phyloP scores from a whole-genome alignment of 495 filamentous ascomycete species.

The Penicillium goetzii region DNA sequence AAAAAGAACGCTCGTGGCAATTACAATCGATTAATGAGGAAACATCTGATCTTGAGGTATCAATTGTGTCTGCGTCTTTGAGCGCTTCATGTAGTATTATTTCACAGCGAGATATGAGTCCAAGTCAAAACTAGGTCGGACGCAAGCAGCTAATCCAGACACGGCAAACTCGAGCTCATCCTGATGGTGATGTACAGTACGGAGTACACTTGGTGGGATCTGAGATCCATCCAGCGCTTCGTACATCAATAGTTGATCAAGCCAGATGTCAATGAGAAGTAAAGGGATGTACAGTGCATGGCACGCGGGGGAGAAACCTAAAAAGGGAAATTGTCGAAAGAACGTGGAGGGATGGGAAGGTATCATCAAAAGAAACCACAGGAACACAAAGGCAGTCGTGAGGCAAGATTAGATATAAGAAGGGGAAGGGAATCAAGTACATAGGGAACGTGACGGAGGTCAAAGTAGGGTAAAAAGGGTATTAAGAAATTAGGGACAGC shows the following conservation, averaged over 20 bases:
- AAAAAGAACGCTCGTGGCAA: neutral
- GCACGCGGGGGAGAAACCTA: neutral
- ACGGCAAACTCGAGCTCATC: neutral
- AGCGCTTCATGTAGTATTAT: conserved; percentile 2
- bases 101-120: neutral
- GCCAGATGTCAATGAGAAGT: neutral
- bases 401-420: neutral
- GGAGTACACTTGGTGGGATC: neutral
- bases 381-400: conserved; percentile 7
- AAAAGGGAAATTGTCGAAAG: neutral
- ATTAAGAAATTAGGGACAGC: conserved; percentile 11
- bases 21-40: neutral
- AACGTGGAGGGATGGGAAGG: conserved; percentile 13
- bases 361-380: conserved; percentile 16
- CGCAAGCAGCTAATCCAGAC: neutral
- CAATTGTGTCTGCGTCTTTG: neutral
- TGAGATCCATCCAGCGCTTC: neutral
- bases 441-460: conserved; percentile 7
- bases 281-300: conserved; percentile 6
- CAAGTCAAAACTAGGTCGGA: neutral
- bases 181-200: too few species aligned
- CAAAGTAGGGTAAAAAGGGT: conserved; percentile 5
- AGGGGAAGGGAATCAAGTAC: conserved; percentile 2
- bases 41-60: neutral
- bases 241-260: neutral